These are phyloP conservation scores for Penicillium verrucosum DNA, from an alignment of 2,329 filamentous ascomycete genomes.

Conservation along the genomic window DNA sequence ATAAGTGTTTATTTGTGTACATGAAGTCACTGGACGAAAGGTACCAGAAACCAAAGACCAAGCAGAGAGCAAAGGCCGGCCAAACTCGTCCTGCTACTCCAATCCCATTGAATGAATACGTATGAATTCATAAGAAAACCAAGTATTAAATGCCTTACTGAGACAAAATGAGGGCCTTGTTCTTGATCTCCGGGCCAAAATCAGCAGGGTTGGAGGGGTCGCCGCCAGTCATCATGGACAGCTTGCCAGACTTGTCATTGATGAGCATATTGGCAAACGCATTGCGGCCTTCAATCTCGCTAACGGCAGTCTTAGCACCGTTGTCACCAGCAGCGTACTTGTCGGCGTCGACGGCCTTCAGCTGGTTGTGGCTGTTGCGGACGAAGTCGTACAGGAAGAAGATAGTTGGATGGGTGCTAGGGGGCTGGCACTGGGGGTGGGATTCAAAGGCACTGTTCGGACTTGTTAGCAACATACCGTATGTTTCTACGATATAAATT, in stretches of 20 bases:
- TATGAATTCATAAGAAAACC: background rate
- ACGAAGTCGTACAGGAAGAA: slow-evolving; percentile 65
- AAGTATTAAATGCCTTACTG: background rate
- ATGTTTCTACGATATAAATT: background rate
- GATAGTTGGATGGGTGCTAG: slow-evolving; percentile 27
- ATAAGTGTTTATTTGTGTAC: background rate
- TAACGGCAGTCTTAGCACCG: slow-evolving; percentile 9
- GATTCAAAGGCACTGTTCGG: slow-evolving; percentile 27
- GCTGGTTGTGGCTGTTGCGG: slow-evolving; percentile 60
- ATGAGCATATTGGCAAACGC: slow-evolving; percentile 26
- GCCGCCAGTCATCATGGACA: slow-evolving; percentile 30
- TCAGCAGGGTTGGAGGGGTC: slow-evolving; percentile 26
- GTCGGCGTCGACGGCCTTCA: slow-evolving; percentile 23
- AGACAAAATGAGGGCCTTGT: slow-evolving; percentile 22
- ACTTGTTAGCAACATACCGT: background rate
- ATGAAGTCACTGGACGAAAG: background rate
- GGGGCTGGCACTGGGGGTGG: slow-evolving; percentile 34
- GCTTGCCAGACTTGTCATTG: slow-evolving; percentile 27
- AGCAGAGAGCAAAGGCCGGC: background rate
- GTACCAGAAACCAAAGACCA: background rate
- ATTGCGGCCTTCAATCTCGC: slow-evolving; percentile 31
- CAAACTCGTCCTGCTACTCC: background rate
- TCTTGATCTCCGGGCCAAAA: slow-evolving; percentile 29
- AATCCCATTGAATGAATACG: background rate
- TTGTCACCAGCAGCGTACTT: slow-evolving; percentile 26